A percentile compares a stretch with the other conserved stretches of the same genome.
Conservation (phyloP, 495 filamentous ascomycete species). For the Aspergillus ostianus region DNA sequence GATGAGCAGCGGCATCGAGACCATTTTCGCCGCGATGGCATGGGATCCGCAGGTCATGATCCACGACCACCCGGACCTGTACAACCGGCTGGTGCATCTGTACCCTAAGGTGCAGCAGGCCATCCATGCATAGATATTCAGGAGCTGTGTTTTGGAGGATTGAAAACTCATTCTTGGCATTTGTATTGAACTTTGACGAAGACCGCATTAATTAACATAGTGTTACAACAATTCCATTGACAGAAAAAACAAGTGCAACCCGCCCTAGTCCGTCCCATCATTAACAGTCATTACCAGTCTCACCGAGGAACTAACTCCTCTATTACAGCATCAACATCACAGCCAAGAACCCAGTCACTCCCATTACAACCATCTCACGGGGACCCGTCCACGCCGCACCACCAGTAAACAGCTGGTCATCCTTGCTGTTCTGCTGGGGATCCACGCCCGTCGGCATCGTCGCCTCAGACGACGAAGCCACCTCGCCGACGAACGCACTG, state of each 20-base stretch:
- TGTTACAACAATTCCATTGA: neutral
- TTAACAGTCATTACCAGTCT: neutral
- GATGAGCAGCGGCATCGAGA: conserved; percentile 60
- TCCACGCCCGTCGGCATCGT: conserved; percentile 2
- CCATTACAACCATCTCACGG: neutral
- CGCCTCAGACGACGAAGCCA: neutral
- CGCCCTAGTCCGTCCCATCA: neutral
- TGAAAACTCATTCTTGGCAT: neutral
- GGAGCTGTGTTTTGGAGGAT: neutral
- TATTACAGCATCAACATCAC: neutral
- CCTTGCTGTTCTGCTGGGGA: neutral
- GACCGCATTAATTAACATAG: neutral
- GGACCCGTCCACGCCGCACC: neutral
- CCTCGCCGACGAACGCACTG: neutral
- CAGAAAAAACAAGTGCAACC: neutral
- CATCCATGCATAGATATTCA: conserved; percentile 50
- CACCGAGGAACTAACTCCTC: neutral
- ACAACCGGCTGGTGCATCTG: conserved; percentile 67
- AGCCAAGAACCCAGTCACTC: neutral
- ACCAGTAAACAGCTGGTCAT: neutral
- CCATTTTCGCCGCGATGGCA: conserved; percentile 84
- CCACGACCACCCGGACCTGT: conserved; percentile 78
- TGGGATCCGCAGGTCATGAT: conserved; percentile 89
- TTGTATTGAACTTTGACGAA: neutral
- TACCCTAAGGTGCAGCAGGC: conserved; percentile 82